Percentiles rank a stretch among this genome's conserved stretches.
Evolutionary conservation across 2,329 filamentous ascomycete species (phyloP).

Genomic region (Purpureocillium takamizusanense): DNA sequence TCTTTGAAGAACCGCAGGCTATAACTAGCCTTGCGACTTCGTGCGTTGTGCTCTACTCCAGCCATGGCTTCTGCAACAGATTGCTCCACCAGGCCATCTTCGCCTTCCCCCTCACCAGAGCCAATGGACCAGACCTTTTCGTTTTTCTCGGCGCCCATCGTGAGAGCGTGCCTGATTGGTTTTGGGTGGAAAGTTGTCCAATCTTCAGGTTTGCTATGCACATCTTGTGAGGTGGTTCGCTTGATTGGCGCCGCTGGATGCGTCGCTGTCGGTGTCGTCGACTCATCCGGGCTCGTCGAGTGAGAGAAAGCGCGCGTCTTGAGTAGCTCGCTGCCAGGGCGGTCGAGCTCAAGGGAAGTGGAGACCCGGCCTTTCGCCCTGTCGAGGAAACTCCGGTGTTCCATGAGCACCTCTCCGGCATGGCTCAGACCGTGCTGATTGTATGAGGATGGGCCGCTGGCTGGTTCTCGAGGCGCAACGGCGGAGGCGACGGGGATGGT

Average conservation of each 20-base stretch:
- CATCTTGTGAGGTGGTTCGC: conserved; percentile 6
- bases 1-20: conserved; percentile 60
- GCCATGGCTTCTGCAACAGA: conserved; percentile 54
- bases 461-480: conserved; percentile 17
- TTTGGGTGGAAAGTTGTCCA: conserved; percentile 19
- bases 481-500: conserved; percentile 19
- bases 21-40: conserved; percentile 60
- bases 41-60: conserved; percentile 52
- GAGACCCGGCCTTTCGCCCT: conserved; percentile 18
- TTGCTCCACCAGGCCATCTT: conserved; percentile 52
- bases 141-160: conserved; percentile 44
- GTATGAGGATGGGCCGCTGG: conserved; percentile 22
- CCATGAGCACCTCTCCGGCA: conserved; percentile 26
- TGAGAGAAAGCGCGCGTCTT: conserved; percentile 14
- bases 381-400: conserved; percentile 22
- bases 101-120: conserved; percentile 36
- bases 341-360: conserved; percentile 25
- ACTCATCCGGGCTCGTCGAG: conserved; percentile 18
- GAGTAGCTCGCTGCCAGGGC: conserved; percentile 13
- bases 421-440: conserved; percentile 20
- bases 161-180: conserved; percentile 32
- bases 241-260: conserved; percentile 10
- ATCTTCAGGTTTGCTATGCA: conserved; percentile 6
- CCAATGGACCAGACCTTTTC: conserved; percentile 60
- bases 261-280: conserved; percentile 12